Evolutionary conservation across 345 rosid genomes (phyloP).

Genomic region (Eucalyptus camaldulensis): DNA sequence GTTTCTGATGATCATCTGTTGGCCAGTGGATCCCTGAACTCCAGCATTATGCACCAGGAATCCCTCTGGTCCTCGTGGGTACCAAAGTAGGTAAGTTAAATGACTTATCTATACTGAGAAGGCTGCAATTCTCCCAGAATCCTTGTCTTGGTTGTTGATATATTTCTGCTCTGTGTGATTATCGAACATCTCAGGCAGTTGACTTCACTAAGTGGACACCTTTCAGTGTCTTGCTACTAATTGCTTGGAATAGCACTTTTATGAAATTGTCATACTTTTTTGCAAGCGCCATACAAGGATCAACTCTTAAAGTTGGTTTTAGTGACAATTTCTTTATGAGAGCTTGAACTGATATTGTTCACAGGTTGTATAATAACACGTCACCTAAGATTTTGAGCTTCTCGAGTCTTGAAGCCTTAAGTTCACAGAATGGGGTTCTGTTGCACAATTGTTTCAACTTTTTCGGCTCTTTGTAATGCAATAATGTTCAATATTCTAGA

Average conservation of each 20-base stretch:
- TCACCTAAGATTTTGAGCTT: background rate
- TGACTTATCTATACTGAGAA: background rate
- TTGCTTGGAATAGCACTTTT: background rate
- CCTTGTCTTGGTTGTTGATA: background rate
- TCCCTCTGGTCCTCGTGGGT: slow-evolving; percentile 84
- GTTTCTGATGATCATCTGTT: background rate
- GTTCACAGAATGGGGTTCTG: background rate
- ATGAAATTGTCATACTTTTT: background rate
- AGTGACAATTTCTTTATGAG: background rate
- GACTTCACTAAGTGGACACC: background rate
- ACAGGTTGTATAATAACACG: background rate
- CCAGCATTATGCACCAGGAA: slow-evolving; percentile 79
- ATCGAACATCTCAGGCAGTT: background rate
- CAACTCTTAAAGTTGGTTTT: background rate
- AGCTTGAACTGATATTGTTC: background rate
- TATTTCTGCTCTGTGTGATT: background rate
- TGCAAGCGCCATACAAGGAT: background rate
- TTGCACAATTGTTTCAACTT: background rate
- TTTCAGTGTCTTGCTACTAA: background rate
- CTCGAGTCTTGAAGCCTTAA: background rate
- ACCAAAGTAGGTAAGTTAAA: slow-evolving; percentile 70
- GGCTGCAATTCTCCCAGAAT: background rate
- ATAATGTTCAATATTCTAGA: background rate
- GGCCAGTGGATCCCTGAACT: slow-evolving; percentile 97
- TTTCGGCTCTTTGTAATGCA: background rate